These are phyloP conservation scores for Trypanosoma rangeli DNA, from an alignment of 208 protist genomes.

Conservation along the genomic window DNA sequence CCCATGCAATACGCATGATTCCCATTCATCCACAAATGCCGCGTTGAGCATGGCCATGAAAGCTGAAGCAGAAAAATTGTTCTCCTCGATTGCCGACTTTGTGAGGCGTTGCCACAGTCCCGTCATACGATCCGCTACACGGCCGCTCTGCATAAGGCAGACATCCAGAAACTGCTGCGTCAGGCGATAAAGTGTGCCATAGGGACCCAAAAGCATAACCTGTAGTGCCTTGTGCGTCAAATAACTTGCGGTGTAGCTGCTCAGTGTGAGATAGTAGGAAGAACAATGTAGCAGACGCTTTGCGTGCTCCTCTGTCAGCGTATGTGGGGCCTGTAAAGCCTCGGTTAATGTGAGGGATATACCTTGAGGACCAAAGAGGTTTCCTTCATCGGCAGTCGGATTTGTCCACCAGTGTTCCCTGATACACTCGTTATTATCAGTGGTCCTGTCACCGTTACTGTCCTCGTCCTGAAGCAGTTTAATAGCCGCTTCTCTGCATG, in stretches of 20 bases:
- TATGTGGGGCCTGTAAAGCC: neutral
- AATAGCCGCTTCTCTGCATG: constrained; percentile 18
- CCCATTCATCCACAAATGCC: constrained; percentile 62
- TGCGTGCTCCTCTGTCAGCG: constrained; percentile 31
- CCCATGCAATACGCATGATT: constrained; percentile 37
- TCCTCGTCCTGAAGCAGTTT: constrained; percentile 6
- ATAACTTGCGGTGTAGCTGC: constrained; percentile 50
- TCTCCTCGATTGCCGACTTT: constrained; percentile 22
- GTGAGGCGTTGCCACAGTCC: constrained; percentile 44
- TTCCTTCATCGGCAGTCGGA: constrained; percentile 25
- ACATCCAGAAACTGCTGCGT: constrained; percentile 60
- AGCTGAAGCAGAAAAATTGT: constrained; percentile 21
- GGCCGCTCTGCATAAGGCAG: constrained; percentile 63
- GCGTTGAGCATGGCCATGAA: constrained; percentile 39
- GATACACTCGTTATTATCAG: constrained; percentile 1
- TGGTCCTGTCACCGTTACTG: neutral
- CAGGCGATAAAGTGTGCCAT: constrained; percentile 63
- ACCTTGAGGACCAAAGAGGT: neutral
- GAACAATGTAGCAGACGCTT: constrained; percentile 53
- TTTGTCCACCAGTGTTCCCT: constrained; percentile 33
- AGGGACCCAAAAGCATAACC: constrained; percentile 66
- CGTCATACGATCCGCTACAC: constrained; percentile 46
- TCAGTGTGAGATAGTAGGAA: constrained; percentile 61
- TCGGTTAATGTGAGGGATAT: neutral
- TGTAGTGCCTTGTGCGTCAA: constrained; percentile 85